phyloP scores from a whole-genome alignment of 345 rosid species.

The Acer saccharum region DNA sequence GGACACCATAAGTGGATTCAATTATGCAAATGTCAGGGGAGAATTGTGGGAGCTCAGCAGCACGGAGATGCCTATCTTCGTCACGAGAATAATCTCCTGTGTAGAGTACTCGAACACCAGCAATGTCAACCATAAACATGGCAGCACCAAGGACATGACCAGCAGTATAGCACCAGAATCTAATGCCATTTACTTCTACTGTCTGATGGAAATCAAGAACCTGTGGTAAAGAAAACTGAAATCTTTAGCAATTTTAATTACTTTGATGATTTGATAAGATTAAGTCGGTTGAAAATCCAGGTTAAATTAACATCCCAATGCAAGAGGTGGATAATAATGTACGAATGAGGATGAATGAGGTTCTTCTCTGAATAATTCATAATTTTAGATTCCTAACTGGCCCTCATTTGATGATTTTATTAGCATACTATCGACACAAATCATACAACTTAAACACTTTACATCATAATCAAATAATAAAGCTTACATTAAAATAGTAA shows the following conservation, averaged over 20 bases:
- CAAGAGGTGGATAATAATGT: not conserved
- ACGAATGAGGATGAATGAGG: not conserved
- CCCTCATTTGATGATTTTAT: not conserved
- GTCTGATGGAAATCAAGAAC: slow-evolving; percentile 96
- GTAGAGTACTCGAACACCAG: slow-evolving; percentile 89
- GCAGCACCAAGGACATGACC: slow-evolving; percentile 99
- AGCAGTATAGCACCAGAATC: slow-evolving; percentile 98
- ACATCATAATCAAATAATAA: too few relatives aligned
- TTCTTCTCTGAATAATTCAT: not conserved
- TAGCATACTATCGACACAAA: not conserved
- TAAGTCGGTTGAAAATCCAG: not conserved
- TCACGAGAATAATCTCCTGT: slow-evolving; percentile 96
- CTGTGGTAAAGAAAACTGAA: slow-evolving; percentile 28
- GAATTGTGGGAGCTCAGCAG: slow-evolving; percentile 96
- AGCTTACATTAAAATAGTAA: too few relatives aligned
- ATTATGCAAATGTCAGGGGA: slow-evolving; percentile 96
- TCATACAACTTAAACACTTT: not conserved
- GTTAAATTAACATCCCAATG: not conserved
- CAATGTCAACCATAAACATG: slow-evolving; percentile 97
- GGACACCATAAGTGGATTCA: slow-evolving; percentile 96
- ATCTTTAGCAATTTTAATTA: not conserved
- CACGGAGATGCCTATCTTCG: slow-evolving; percentile 92
- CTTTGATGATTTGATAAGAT: not conserved
- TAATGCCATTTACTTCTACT: slow-evolving; percentile 83
- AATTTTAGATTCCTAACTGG: not conserved